Evolutionary conservation across 2,329 filamentous ascomycete genomes (phyloP), one percentile per base, ranked within the genome.

Genomic region (Macroventuria anomochaeta): DNA sequence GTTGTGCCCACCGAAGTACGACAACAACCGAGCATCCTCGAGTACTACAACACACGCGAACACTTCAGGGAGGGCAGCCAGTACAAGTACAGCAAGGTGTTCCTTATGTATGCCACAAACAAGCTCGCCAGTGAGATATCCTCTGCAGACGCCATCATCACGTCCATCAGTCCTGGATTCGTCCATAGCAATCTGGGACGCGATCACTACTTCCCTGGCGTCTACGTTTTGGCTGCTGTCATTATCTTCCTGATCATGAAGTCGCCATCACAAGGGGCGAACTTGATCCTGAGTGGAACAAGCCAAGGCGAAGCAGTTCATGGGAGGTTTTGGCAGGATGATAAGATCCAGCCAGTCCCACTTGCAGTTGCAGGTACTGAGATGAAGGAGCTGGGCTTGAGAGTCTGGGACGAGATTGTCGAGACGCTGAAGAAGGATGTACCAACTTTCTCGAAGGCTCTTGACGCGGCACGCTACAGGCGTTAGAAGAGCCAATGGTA

Each of bases 291-390:
- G 21, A 75, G 72, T 34, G 73, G 66, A 6, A 69, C 71, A 1
- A 65, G 59, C 2, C 63, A 72, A 36, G 73, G 73, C 6, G 70
- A 74, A 52, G 59, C 54, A 18, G 58, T 63, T 1, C 71, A 75
- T 44, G 72, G 69, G 6, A 61, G 68, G 10, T 76, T 75, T 39
- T 76, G 72, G 71, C 62, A 72, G 43, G 58, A 69, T 31, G 72
- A 75, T 41, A 50, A 58, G 40, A 59, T 75, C 6, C 62, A 69
- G 50, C 69, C 72, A 10, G 41, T 67, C n/a, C 55, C 65, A 15
- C 60, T 63, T 15, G 64, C 64, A 51, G 36, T 76, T 28, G 51
- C 60, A 11, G 73, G 72, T 5, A 54, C 64, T 26, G 64, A 67
- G 40, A 74, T 73, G 50, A 68, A 69, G 52, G 62, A 64, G 33